Evolutionary conservation across 2,329 filamentous ascomycete species (phyloP).

Genomic region (Penicillium sp.): DNA sequence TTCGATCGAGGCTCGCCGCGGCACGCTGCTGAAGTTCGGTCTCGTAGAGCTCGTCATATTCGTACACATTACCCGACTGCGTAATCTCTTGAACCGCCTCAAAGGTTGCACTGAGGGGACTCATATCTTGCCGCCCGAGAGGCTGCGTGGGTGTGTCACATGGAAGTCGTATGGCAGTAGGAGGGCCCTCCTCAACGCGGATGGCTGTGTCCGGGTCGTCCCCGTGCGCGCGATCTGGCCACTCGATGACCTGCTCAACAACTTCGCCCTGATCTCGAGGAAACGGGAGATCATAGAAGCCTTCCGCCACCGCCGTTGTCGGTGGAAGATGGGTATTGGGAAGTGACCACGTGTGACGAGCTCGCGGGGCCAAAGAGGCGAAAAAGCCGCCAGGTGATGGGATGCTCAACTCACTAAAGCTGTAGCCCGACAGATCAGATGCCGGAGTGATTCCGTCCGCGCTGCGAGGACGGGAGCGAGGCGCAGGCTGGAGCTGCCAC

Average conservation of each 20-base stretch:
- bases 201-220: slow-evolving; percentile 33
- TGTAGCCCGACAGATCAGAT: slow-evolving; percentile 58
- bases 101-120: slow-evolving; percentile 23
- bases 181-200: slow-evolving; percentile 27
- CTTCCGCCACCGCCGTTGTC: slow-evolving; percentile 84
- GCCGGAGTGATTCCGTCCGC: slow-evolving; percentile 44
- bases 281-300: slow-evolving; percentile 86
- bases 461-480: slow-evolving; percentile 44
- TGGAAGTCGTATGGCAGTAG: slow-evolving; percentile 45
- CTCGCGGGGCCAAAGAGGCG: slow-evolving; percentile 68
- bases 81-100: slow-evolving; percentile 49
- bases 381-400: slow-evolving; percentile 92
- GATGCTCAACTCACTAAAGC: slow-evolving; percentile 75
- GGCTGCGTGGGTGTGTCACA: slow-evolving; percentile 31
- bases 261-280: slow-evolving; percentile 45
- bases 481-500: slow-evolving; percentile 50
- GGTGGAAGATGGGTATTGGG: slow-evolving; percentile 55
- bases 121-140: slow-evolving; percentile 22
- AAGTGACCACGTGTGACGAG: slow-evolving; percentile 76
- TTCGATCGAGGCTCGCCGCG: slow-evolving; percentile 72
- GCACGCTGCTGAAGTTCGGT: slow-evolving; percentile 65
- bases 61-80: slow-evolving; percentile 49
- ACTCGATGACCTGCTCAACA: slow-evolving; percentile 63
- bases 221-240: slow-evolving; percentile 38
- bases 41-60: slow-evolving; percentile 70